Evolutionary conservation across 352 stramenopile genomes (phyloP).

Genomic region (Thraustochytrium sp.): DNA sequence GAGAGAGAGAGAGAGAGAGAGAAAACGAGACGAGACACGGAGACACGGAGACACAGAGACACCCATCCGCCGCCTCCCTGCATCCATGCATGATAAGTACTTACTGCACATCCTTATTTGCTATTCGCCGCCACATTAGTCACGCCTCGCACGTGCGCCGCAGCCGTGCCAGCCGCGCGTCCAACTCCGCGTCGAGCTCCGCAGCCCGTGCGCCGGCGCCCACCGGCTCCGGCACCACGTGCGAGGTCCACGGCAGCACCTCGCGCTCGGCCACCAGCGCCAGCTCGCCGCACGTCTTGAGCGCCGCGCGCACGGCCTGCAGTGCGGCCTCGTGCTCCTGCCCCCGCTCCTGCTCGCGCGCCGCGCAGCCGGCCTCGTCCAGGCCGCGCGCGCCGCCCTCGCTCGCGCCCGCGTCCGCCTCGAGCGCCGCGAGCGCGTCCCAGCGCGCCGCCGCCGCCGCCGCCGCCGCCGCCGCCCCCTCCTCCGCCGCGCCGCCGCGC

Average conservation of each 20-base stretch:
- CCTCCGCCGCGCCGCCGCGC: no score
- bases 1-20: no score
- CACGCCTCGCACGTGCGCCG: no score
- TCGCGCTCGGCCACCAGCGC: not conserved
- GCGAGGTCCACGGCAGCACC: not conserved
- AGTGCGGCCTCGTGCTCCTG: not conserved
- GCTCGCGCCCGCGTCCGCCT: not conserved
- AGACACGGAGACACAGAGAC: no score
- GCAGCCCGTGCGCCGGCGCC: not conserved
- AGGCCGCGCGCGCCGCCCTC: not conserved
- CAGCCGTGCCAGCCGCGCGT: not conserved
- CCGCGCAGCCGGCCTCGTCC: not conserved
- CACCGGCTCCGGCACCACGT: not conserved
- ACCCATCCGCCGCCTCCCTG: no score
- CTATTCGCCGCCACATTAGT: no score
- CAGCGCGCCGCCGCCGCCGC: no score
- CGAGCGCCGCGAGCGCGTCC: not conserved
- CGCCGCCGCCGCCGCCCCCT: no score
- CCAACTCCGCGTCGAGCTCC: not conserved
- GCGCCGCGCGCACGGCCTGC: not conserved
- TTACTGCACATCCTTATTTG: no score
- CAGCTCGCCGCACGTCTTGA: not conserved
- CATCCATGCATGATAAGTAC: no score
- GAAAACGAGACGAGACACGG: no score
- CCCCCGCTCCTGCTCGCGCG: not conserved